Base-by-base conservation (phyloP, 163 green algal genomes). In the Trebouxia gelatinosa region DNA sequence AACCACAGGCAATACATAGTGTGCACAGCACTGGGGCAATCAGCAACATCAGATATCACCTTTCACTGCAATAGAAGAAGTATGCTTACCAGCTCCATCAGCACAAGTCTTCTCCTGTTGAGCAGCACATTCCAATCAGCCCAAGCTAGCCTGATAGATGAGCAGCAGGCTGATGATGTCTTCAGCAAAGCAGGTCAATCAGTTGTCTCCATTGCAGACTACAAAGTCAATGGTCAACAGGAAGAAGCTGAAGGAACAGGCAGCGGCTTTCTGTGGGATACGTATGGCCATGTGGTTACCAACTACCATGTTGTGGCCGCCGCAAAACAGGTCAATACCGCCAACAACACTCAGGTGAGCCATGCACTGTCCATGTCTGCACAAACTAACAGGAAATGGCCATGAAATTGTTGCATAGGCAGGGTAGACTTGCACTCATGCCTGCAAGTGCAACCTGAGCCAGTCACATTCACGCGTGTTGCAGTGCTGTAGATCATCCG, bases 251-350 rank as follows among this genome's bases (percentile, higher is more conserved):
- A 91, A 40, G 86, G 83, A 7, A 71, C 87, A 28, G 89, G 89
- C 23, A 87, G 77, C 32, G 89, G 89, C 23, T 78, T 93, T 34
- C 75, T 93, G 16, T 93, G 87, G 87, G 84, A 89, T 54, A 57
- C 50, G 6, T 77, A 70, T n/a, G 85, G 85, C 0, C 86, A 92
- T 62, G 75, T 93, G 21, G 86, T 92, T 21, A 92, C 88, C 40
- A 94, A 94, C 68, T 92, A 89, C 74, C 89, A 94, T 75, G 68
- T 67, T 80, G 26, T 4, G 5, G 26, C 32, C 26, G 5, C 11
- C 58, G 17, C 11, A 38, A 31, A 50, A 29, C 65, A 70, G 23
- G 5, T 21, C 61, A 17, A 62, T 13, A 23, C 57, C 9, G 57
- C 40, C 48, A 58, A 58, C 16, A 58, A 19, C 16, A 16, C 48